Base-by-base conservation (phyloP, 2,329 filamentous ascomycete genomes). In the Xylaria sp. region DNA sequence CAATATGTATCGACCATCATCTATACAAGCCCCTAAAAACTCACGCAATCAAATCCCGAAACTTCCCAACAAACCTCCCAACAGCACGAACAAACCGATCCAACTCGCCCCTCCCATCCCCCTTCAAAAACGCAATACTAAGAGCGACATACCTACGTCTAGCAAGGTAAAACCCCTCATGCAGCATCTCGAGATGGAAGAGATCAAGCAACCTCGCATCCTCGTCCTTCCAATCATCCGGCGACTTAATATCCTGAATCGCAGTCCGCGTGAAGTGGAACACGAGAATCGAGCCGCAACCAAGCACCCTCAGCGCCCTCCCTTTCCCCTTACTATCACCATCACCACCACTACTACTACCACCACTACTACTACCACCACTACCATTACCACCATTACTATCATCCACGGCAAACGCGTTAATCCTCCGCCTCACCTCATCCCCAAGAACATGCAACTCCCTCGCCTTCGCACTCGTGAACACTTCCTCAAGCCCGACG, bases 111-210 rank as follows among this genome's bases (percentile, higher is more conserved):
- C 66, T 37, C 15, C 71, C 71, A 15, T 69, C 83, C 10, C 76
- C 74, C 20, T 79, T 72, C 1, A 81, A 78, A 12, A 82, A 82
- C 37, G 74, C 78, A 25, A 84, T 69, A 15, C 82, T 79, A 63
- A 85, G 72, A 1, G 83, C 80, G 39, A 83, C 79, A 63, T 80
- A 80, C 0, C 84, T 84, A 46, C 82, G 76, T 2, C 80, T 73
- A 0, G 81, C 80, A 10, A 83, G 73, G 80, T 83, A 85, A 63
- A 82, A 85, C 0, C 81, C 80, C 12, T 79, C 76, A 59, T 84
- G 79, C 55, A 84, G 67, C 81, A 85, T 84, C 65, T 84, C 81
- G n/a, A 82, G 80, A 80, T 83, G 84, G 66, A 85, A 83, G 2
- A 85, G 71, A 41, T 83, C 80, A 61, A 80, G 80, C 34, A 85